phyloP scores from a whole-genome alignment of 768 basidiomycete genomes.

The Pulveroboletus sp. region DNA sequence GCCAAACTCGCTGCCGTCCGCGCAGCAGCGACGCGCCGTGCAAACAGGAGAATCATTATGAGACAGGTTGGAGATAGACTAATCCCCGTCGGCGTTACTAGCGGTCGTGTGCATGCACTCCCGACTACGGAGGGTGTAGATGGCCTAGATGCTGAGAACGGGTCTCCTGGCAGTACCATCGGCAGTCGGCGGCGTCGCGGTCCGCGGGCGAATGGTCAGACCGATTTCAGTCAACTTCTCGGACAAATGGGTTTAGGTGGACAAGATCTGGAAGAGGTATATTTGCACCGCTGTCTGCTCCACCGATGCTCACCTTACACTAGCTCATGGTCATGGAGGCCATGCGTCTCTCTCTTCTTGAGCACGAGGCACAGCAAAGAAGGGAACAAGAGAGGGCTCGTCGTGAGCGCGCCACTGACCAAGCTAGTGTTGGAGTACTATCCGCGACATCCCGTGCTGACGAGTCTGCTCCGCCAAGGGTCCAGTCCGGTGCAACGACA shows the following conservation, averaged over 20 bases:
- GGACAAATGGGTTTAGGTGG: slow-evolving; percentile 65
- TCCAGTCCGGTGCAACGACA: slow-evolving; percentile 4
- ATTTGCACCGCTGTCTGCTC: slow-evolving; percentile 21
- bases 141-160: slow-evolving; percentile 38
- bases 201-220: slow-evolving; percentile 40
- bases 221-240: slow-evolving; percentile 59
- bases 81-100: slow-evolving; percentile 94
- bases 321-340: slow-evolving; percentile 99
- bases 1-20: slow-evolving; percentile 89
- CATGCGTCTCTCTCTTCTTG: slow-evolving; percentile 90
- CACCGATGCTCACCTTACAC: slow-evolving; percentile 9
- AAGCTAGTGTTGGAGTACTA: slow-evolving; percentile 29
- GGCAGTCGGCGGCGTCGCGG: slow-evolving; percentile 57
- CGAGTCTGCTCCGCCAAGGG: slow-evolving; percentile 2
- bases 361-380: slow-evolving; percentile 91
- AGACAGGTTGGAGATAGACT: slow-evolving; percentile 96
- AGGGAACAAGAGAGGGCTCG: slow-evolving; percentile 68
- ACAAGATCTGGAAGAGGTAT: slow-evolving; percentile 90
- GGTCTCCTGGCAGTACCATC: slow-evolving; percentile 31
- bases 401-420: slow-evolving; percentile 38
- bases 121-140: slow-evolving; percentile 50
- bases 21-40: slow-evolving; percentile 92
- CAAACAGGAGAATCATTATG: slow-evolving; percentile 96
- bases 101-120: slow-evolving; percentile 72
- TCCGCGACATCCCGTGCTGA: slow-evolving; percentile 2